Evolutionary conservation across 768 basidiomycete species (phyloP).

Genomic region (Kwoniella pini): DNA sequence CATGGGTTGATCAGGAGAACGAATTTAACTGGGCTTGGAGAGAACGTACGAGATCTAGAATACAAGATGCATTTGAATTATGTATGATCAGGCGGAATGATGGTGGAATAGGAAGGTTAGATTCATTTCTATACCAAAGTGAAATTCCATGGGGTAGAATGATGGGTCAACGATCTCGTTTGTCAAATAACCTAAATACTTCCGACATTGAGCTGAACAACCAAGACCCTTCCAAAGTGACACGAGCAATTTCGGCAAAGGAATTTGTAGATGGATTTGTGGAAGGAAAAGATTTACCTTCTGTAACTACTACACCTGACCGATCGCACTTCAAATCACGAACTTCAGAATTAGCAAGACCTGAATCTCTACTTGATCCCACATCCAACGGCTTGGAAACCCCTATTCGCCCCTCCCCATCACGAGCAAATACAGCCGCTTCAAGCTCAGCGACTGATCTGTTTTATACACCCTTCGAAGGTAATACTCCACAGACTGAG

Average conservation of each 20-base stretch:
- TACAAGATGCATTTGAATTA: conserved; percentile 79
- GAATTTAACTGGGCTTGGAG: conserved; percentile 79
- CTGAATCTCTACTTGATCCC: conserved; percentile 16
- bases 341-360: conserved; percentile 4
- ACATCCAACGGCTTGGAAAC: background rate
- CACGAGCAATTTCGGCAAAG: background rate
- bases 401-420: background rate
- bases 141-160: conserved; percentile 19
- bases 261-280: background rate
- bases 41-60: conserved; percentile 66
- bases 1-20: conserved; percentile 54
- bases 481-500: conserved; percentile 16
- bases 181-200: background rate
- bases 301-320: background rate
- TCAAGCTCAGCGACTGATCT: conserved; percentile 16
- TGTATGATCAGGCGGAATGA: conserved; percentile 60
- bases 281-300: conserved; percentile 9
- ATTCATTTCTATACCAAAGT: conserved; percentile 7
- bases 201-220: background rate
- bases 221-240: background rate
- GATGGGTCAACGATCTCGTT: background rate
- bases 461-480: conserved; percentile 17
- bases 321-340: background rate
- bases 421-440: conserved; percentile 5
- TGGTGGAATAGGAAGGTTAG: background rate